These are phyloP conservation scores for Melocanna baccifera DNA, from an alignment of 176 grass and related monocot species.

Conservation along the genomic window DNA sequence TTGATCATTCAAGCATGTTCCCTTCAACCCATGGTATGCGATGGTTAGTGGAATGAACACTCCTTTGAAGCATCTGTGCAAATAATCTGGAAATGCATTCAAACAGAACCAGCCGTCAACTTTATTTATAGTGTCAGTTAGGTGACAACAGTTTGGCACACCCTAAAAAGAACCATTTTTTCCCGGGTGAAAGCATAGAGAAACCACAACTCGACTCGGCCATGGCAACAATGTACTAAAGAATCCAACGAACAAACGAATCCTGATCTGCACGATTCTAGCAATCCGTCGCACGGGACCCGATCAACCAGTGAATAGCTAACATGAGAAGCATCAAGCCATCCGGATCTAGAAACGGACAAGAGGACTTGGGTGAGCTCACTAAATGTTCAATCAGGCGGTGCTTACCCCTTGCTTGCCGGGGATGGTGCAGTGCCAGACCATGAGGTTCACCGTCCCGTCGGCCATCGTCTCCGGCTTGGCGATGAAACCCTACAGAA, in stretches of 20 bases:
- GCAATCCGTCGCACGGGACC: background rate
- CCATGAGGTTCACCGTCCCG: slow-evolving; percentile 79
- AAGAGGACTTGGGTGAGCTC: background rate
- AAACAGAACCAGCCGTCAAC: too few species aligned
- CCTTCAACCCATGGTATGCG: background rate
- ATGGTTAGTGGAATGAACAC: background rate
- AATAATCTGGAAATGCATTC: too few species aligned
- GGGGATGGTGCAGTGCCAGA: slow-evolving; percentile 89
- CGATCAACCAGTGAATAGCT: background rate
- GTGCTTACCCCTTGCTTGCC: slow-evolving; percentile 88
- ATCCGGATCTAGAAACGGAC: background rate
- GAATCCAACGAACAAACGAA: background rate
- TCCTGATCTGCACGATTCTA: background rate
- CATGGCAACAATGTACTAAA: background rate
- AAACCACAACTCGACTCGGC: too few species aligned
- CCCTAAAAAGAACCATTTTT: too few species aligned
- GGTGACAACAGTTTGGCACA: too few species aligned
- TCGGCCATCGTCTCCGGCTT: slow-evolving; percentile 78
- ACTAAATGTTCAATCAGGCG: background rate
- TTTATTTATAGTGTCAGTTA: too few species aligned
- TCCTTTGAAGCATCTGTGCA: too few species aligned
- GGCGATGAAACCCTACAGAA: slow-evolving; percentile 75
- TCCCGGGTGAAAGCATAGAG: too few species aligned
- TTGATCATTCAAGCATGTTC: background rate
- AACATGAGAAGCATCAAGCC: background rate